Evolutionary conservation across 2,329 filamentous ascomycete genomes (phyloP).

Genomic region (Hymenoscyphus repandus): DNA sequence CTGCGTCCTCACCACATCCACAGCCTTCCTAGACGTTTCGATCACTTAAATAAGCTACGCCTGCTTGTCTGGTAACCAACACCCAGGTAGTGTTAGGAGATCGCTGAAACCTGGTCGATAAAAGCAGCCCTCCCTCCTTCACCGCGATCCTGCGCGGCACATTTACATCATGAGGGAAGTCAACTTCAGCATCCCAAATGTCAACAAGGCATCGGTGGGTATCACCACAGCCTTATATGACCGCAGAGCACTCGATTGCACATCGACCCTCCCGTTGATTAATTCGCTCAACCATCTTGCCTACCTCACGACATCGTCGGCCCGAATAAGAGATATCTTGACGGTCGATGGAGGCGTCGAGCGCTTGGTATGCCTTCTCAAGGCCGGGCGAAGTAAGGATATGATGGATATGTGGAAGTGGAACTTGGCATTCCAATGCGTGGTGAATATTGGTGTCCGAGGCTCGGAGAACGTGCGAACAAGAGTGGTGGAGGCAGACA

Average conservation of each 20-base stretch:
- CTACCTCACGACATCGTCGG: slow-evolving; percentile 96
- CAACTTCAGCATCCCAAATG: slow-evolving; percentile 98
- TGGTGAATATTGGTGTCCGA: slow-evolving; percentile 96
- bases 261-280: slow-evolving; percentile 93
- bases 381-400: slow-evolving; percentile 93
- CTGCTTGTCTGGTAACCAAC: slow-evolving; percentile 6
- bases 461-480: slow-evolving; percentile 93
- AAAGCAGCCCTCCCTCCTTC: slow-evolving; percentile 9
- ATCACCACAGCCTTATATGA: slow-evolving; percentile 99
- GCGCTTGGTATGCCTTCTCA: slow-evolving; percentile 92
- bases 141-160: slow-evolving; percentile 20
- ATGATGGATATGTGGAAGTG: slow-evolving; percentile 99
- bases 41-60: slow-evolving; percentile 12
- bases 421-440: slow-evolving; percentile 98
- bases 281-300: slow-evolving; percentile 98
- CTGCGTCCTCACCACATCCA: no score
- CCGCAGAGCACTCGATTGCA: slow-evolving; percentile 94
- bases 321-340: slow-evolving; percentile 93
- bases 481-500: slow-evolving; percentile 94
- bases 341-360: slow-evolving; percentile 99
- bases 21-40: no score
- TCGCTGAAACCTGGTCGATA: slow-evolving; percentile 14
- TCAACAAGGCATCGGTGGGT: slow-evolving; percentile 98
- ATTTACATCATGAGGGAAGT: slow-evolving; percentile 86
- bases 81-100: slow-evolving; percentile 12